Conservation (phyloP, 1,284 basidiomycete genomes). For the Ustilago loliicola region DNA sequence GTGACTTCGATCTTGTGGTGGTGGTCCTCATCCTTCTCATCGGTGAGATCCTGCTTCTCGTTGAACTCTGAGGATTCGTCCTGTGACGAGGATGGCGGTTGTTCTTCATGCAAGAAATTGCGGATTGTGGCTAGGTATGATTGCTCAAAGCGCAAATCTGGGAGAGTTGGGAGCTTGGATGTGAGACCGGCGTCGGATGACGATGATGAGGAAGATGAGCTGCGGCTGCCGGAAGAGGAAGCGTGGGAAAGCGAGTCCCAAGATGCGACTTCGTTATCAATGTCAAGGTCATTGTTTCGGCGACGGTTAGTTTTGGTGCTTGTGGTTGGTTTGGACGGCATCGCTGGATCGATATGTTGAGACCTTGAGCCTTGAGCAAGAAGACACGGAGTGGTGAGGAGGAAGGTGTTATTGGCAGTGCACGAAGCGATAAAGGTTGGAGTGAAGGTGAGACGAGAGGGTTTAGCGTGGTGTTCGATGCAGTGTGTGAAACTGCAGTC, state of each 20-base stretch:
- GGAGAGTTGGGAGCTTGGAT: constrained; percentile 40
- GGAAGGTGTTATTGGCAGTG: too few species aligned
- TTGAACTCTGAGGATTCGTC: constrained; percentile 4
- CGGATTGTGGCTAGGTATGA: constrained; percentile 61
- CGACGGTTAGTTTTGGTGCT: background rate
- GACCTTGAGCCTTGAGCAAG: too few species aligned
- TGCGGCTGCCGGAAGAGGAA: constrained; percentile 8
- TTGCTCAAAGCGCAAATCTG: constrained; percentile 65
- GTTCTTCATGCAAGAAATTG: constrained; percentile 52
- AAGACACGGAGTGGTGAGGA: too few species aligned
- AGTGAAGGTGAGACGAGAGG: background rate
- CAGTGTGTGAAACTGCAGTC: constrained; percentile 3
- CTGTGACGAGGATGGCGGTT: constrained; percentile 7
- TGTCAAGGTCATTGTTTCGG: background rate
- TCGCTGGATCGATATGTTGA: background rate
- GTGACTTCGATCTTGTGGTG: constrained; percentile 35
- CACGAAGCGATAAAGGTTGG: background rate
- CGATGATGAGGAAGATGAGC: constrained; percentile 15
- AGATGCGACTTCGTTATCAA: constrained; percentile 17
- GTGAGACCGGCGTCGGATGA: constrained; percentile 7
- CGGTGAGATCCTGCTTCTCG: background rate
- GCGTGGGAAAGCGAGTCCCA: constrained; percentile 16
- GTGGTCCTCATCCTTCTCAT: constrained; percentile 21
- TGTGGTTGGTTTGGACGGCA: constrained; percentile 5
- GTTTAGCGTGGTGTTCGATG: background rate